Evolutionary conservation across 2,329 filamentous ascomycete species (phyloP).

Genomic region (Trematosphaeria pertusa): DNA sequence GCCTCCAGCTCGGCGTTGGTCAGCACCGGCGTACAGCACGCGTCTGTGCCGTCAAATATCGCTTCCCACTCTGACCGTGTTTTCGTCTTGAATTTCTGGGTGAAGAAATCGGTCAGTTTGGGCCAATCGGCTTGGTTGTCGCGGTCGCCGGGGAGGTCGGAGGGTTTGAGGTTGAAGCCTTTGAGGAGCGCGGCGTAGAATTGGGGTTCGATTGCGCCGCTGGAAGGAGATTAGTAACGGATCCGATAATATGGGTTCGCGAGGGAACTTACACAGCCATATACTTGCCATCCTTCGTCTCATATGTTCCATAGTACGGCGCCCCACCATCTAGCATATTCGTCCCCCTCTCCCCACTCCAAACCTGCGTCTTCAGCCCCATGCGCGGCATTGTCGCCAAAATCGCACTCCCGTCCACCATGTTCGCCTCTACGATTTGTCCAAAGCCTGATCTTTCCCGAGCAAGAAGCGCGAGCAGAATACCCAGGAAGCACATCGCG

Average conservation of each 20-base stretch:
- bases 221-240: constrained; percentile 19
- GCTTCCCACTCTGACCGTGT: constrained; percentile 81
- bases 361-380: constrained; percentile 67
- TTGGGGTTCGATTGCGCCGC: constrained; percentile 84
- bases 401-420: constrained; percentile 89
- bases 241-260: neutral
- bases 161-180: constrained; percentile 66
- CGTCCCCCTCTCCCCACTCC: constrained; percentile 69
- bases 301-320: constrained; percentile 90
- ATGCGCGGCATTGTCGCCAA: constrained; percentile 80
- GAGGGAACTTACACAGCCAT: constrained; percentile 70
- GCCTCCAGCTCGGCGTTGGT: constrained; percentile 74
- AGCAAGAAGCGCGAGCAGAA: constrained; percentile 78
- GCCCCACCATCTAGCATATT: constrained; percentile 85
- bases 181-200: constrained; percentile 76
- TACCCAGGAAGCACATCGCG: constrained; percentile 78
- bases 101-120: constrained; percentile 67
- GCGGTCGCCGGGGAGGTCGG: constrained; percentile 57
- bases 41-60: constrained; percentile 89
- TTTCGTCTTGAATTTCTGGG: constrained; percentile 69
- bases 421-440: constrained; percentile 93
- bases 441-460: constrained; percentile 70
- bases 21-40: constrained; percentile 89
- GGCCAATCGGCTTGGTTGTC: constrained; percentile 72
- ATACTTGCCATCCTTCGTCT: constrained; percentile 78